Evolutionary conservation across 192 early-diverging fungal species (phyloP).

Genomic region (Linnemannia schmuckeri): DNA sequence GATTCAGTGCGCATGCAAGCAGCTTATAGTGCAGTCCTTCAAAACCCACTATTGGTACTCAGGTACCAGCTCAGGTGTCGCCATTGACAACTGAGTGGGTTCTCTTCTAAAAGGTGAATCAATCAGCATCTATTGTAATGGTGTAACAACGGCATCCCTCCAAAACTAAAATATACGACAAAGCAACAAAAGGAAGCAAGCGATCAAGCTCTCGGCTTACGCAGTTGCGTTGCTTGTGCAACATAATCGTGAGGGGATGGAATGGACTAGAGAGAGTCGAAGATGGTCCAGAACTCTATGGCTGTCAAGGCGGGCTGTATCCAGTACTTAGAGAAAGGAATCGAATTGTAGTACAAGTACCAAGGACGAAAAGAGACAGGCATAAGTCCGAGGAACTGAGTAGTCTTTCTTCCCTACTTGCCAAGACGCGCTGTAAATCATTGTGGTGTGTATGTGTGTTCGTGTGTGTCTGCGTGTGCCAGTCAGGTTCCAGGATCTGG

Average conservation of each 20-base stretch:
- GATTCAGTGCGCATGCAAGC: not conserved
- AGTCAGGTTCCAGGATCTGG: not conserved
- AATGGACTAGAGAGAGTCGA: not conserved
- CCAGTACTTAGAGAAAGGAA: not conserved
- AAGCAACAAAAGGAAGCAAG: not conserved
- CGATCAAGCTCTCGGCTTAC: constrained; percentile 3
- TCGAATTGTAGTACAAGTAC: not conserved
- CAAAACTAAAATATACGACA: not conserved
- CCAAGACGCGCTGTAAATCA: not conserved
- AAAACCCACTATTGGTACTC: not conserved
- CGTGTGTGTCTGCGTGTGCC: not conserved
- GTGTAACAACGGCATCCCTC: not conserved
- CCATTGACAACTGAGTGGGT: not conserved
- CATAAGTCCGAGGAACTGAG: too few species aligned
- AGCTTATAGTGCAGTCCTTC: not conserved
- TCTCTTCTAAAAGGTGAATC: not conserved
- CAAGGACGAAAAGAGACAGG: not conserved
- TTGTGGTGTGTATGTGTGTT: not conserved
- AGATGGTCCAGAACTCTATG: not conserved
- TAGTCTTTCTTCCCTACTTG: not conserved
- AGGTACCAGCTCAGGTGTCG: not conserved
- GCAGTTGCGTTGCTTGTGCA: not conserved
- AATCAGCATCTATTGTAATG: not conserved
- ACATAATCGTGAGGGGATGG: not conserved
- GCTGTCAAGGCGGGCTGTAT: not conserved